phyloP scores from a whole-genome alignment of 2,329 filamentous ascomycete species.

The Penicillium concentricum region DNA sequence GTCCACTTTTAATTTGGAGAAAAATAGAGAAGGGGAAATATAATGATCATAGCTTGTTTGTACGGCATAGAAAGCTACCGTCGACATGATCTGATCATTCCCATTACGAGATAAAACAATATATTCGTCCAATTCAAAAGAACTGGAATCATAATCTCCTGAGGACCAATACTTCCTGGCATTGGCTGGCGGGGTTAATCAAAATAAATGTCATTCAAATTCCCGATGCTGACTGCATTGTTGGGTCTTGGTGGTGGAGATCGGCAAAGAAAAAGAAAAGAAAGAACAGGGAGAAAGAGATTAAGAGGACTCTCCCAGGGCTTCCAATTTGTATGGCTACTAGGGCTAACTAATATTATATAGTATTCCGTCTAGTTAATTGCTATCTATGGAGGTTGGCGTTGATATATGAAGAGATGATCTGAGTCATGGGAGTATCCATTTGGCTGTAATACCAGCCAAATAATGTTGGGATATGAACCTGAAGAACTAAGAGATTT shows the following conservation, averaged over 20 bases:
- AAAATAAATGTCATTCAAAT: neutral
- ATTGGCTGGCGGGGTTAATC: neutral
- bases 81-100: neutral
- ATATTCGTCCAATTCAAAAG: neutral
- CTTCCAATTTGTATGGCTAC: neutral
- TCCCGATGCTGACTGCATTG: neutral
- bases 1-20: neutral
- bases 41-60: neutral
- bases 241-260: neutral
- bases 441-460: neutral
- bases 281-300: neutral
- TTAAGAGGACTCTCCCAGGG: too few relatives aligned
- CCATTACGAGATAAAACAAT: neutral
- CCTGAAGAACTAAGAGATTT: neutral
- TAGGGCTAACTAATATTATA: too few relatives aligned
- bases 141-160: neutral
- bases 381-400: neutral
- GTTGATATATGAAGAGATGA: neutral
- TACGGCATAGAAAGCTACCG: neutral
- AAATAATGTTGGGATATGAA: neutral
- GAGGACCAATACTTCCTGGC: neutral
- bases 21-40: neutral
- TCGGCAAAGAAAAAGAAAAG: too few relatives aligned
- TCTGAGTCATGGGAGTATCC: neutral
- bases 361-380: neutral